Evolutionary conservation across 192 early-diverging fungal genomes (phyloP), one percentile per base, ranked within the genome.

Genomic region (Coemansia erecta): DNA sequence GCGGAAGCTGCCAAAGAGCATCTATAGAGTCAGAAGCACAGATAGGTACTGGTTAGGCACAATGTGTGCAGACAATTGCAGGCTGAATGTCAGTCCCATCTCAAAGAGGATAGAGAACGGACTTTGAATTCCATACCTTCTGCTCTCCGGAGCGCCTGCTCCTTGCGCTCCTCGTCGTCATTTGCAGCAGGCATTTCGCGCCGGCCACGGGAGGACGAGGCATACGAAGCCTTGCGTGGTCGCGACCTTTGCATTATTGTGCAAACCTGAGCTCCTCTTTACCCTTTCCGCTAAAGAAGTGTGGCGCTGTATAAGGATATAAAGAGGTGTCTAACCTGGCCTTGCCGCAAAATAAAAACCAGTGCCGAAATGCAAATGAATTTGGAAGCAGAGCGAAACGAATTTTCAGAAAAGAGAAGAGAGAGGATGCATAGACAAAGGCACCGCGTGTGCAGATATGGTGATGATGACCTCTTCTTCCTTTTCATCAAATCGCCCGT

Each of bases 1-100:
- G 71, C 43, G 77, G 77, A 45, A 79, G 67, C 63, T 79, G 67
- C 70, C 77, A 79, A 8, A 73, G 47, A 17, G 71, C 70, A 65
- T 79, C 70, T 79, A 73, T 1, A 22, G 28, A 21, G 21, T 6
- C 0, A 35, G 33, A 31, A 4, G 28, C 26, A 21, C n/a, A 42
- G 41, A 4, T 3, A 8, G 7, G n/a, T 1, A 8, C 4, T 26
- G 26, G 26, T 4, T 26, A 26, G 4, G 26, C 26, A 26, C 26
- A 26, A 3, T 55, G 35, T 9, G 1, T 9, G 13, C 24, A 51
- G 18, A 26, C 5, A 51, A 35, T 53, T 28, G 37, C 28, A 13
- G 33, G 26, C 26, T 26, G 26, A 1, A 26, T 33, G 39, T 10
- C 17, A 17, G 12, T 41, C 18, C 24, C 47, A 40, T 35, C 18